Evolutionary conservation across 257 asterid genomes (phyloP), one percentile per base, ranked within the genome.

Genomic region (Penstemon davidsonii): DNA sequence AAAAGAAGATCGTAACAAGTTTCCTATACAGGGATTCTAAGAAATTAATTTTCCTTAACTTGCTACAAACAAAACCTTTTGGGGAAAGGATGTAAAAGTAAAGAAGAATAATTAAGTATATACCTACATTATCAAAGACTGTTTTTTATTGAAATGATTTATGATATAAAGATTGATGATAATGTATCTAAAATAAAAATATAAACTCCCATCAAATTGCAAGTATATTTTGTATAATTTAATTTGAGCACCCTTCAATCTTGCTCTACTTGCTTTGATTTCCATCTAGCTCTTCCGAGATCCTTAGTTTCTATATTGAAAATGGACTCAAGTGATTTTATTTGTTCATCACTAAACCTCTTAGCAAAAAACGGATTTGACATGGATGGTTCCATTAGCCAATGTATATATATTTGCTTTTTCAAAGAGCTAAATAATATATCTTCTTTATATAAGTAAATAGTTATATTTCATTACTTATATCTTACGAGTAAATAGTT

Each of bases 201-300:
- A 25, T 1, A 25, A 25, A 25, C 33, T 25, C 33, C 2, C 73
- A 38, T 82, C 84, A 56, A 15, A 73, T 18, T 55, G 60, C 25
- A 8, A 6, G n/a, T 54, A 44, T 52, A 85, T 15, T 7, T 15
- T 3, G 9, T 78, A 62, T 77, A 82, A 62, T 69, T 78, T 0
- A 79, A 70, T 71, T 52, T 76, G 51, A 85, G 84, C 5, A 66
- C 67, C 44, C 44, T 80, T 65, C 73, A 82, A 7, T 82, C 84
- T 6, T 82, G 78, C 83, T 85, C 86, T 12, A 80, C 12, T 60
- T 78, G 84, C 80, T 80, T 85, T 0, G 87, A 78, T 37, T 71
- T 85, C 85, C 90, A 82, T 56, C 87, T 45, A 0, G 90, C 90
- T 64, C 90, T 67, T 55, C 73, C 78, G 66, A 84, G 82, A 62